Conservation (phyloP, 352 stramenopile species). For the Discostella stelligera region DNA sequence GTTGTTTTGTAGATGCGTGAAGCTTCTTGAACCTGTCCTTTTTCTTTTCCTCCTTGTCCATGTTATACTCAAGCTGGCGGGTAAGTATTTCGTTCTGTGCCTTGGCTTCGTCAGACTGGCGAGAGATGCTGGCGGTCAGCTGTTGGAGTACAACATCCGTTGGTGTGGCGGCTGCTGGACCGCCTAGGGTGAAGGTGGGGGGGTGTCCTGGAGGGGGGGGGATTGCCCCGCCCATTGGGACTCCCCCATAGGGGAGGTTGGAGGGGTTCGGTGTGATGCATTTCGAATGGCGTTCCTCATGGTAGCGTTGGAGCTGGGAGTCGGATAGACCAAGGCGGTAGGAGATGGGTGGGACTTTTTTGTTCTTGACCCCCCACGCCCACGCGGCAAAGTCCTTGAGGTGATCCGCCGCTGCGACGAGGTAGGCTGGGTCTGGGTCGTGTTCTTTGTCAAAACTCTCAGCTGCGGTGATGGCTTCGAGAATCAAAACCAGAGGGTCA, state of each 20-base stretch:
- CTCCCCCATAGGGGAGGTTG: neutral
- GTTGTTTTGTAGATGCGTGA: too few species aligned
- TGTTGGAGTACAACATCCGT: neutral
- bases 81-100: neutral
- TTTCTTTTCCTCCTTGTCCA: neutral
- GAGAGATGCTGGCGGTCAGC: neutral
- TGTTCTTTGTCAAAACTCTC: neutral
- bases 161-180: neutral
- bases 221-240: too few species aligned
- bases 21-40: neutral
- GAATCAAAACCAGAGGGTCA: too few species aligned
- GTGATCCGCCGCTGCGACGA: slow-evolving; percentile 6
- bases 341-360: too few species aligned
- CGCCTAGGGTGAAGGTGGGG: neutral
- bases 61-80: neutral
- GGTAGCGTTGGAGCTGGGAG: neutral
- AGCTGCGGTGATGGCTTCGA: too few species aligned
- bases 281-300: neutral
- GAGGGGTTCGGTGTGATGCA: neutral
- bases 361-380: neutral
- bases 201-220: too few species aligned
- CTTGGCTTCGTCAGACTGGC: neutral
- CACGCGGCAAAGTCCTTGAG: slow-evolving; percentile 7
- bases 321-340: too few species aligned
- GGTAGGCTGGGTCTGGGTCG: slow-evolving; percentile 3